Conservation (phyloP, 129 eudicot species). For the sunflower (Helianthus annuus) region HanXRQr2.0-SUNRISE NC_035448.2:127724157-127724656, state of each 20-base stretch:
- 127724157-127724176: conserved; percentile 80
- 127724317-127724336: conserved; percentile 79
- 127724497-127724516: too few species aligned
- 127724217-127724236: not conserved
- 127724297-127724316: too few species aligned
- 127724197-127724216: conserved; percentile 61
- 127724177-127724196: conserved; percentile 81
- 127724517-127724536: not conserved
- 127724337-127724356: conserved; percentile 79
- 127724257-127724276: not conserved
- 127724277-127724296: not conserved
- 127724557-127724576: conserved; percentile 10
- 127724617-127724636: conserved; percentile 36
- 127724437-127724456: conserved; percentile 44
- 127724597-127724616: conserved; percentile 31
- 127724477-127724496: too few species aligned
- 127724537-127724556: conserved; percentile 21
- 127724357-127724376: conserved; percentile 71
- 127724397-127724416: conserved; percentile 34
- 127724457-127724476: not conserved
- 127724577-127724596: conserved; percentile 37
- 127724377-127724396: conserved; percentile 29
- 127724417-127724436: conserved; percentile 29
- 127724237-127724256: not conserved
- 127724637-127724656: conserved; percentile 32